These are phyloP conservation scores for Aspergillus sp. DNA, from an alignment of 2,329 filamentous ascomycete genomes.

Conservation along the genomic window DNA sequence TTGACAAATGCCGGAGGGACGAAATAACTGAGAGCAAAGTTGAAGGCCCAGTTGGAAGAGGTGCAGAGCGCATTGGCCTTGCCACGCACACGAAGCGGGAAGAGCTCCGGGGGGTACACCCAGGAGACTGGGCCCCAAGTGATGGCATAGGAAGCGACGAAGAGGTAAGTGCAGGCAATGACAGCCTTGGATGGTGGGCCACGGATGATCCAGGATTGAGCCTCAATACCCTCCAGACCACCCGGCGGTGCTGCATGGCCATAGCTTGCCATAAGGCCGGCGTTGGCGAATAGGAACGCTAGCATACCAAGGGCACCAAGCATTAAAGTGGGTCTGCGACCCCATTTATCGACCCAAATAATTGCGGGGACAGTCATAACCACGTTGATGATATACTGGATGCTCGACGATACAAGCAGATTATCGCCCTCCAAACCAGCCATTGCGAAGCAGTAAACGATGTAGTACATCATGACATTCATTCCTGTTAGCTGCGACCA, in stretches of 20 bases:
- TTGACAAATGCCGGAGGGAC: constrained; percentile 58
- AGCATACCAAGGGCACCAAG: constrained; percentile 65
- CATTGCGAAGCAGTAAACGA: constrained; percentile 67
- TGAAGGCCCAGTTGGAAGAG: constrained; percentile 63
- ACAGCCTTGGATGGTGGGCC: constrained; percentile 60
- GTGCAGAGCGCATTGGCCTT: constrained; percentile 64
- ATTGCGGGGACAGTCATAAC: constrained; percentile 74
- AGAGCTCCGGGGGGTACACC: constrained; percentile 63
- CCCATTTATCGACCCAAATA: constrained; percentile 74
- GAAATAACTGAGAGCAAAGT: constrained; percentile 56
- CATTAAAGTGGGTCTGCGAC: constrained; percentile 67
- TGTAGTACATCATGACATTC: constrained; percentile 75
- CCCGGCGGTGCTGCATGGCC: constrained; percentile 43
- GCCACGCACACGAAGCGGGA: constrained; percentile 61
- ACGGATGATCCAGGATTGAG: constrained; percentile 39
- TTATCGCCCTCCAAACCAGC: constrained; percentile 61
- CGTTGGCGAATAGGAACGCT: constrained; percentile 44
- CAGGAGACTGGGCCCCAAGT: constrained; percentile 62
- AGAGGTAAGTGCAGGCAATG: constrained; percentile 71
- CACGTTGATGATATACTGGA: constrained; percentile 78
- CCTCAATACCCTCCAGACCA: constrained; percentile 32
- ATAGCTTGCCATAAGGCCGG: constrained; percentile 40
- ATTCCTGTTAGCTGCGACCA: constrained; percentile 75
- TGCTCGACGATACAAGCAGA: constrained; percentile 65
- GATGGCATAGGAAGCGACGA: constrained; percentile 67